phyloP scores from a whole-genome alignment of 805 yeast species.

The Limtongia smithiae region DNA sequence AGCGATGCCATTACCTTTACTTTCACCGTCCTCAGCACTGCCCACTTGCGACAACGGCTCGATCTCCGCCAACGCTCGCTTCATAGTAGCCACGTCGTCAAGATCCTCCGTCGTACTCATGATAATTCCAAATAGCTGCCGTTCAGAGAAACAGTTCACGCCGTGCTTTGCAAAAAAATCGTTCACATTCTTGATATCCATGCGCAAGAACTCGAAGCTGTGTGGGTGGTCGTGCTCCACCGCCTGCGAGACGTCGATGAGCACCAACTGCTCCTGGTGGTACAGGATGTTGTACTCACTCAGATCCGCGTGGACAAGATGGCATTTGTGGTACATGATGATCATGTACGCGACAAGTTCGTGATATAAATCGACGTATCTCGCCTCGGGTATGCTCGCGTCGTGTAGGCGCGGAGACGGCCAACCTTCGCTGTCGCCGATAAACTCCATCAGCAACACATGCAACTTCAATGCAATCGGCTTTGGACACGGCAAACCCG shows the following conservation, averaged over 20 bases:
- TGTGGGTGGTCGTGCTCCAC: conserved; percentile 98
- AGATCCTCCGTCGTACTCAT: conserved; percentile 40
- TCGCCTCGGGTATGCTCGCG: conserved; percentile 44
- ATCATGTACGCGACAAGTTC: conserved; percentile 83
- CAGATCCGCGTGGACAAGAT: conserved; percentile 92
- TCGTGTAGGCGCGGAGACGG: conserved; percentile 90
- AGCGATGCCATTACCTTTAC: too few species aligned
- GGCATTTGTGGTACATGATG: conserved; percentile 79
- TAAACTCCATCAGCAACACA: conserved; percentile 90
- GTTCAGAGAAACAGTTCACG: conserved; percentile 75
- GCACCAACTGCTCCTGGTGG: conserved; percentile 71
- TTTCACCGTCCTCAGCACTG: conserved; percentile 43
- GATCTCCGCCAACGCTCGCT: conserved; percentile 38
- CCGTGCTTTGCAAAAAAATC: conserved; percentile 76
- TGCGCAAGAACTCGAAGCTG: conserved; percentile 88
- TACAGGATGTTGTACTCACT: conserved; percentile 88
- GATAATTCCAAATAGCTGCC: conserved; percentile 74
- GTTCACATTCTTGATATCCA: conserved; percentile 96
- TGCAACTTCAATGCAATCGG: conserved; percentile 86
- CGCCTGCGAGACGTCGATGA: conserved; percentile 94
- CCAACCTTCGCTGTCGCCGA: conserved; percentile 70
- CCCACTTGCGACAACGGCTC: conserved; percentile 7
- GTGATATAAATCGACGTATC: conserved; percentile 63
- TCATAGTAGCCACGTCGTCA: conserved; percentile 34
- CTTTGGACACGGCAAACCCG: conserved; percentile 90